These are phyloP conservation scores for Blepharisma japonicum DNA, from an alignment of 73 alveolate species.

Conservation along the genomic window DNA sequence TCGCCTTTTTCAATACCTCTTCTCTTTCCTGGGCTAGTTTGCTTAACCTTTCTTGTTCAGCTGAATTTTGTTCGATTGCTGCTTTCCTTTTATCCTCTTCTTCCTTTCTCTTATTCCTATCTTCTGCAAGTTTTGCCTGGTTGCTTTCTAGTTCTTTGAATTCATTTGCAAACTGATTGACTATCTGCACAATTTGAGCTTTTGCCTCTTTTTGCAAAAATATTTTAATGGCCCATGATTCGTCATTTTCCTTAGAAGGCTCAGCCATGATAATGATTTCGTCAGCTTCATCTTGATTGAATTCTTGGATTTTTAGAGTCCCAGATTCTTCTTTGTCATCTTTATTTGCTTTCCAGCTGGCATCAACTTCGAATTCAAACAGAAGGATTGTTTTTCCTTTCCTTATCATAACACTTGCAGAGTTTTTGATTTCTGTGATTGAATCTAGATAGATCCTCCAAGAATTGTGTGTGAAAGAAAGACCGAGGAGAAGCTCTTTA, in stretches of 20 bases:
- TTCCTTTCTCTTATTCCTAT: constrained; percentile 50
- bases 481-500: constrained; percentile 27
- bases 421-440: constrained; percentile 43
- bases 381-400: constrained; percentile 54
- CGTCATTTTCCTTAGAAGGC: constrained; percentile 37
- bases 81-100: constrained; percentile 34
- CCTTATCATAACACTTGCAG: constrained; percentile 53
- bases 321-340: constrained; percentile 49
- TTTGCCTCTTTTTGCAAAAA: constrained; percentile 27
- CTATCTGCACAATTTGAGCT: constrained; percentile 28
- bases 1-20: constrained; percentile 38
- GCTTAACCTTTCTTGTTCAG: constrained; percentile 38
- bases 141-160: constrained; percentile 16
- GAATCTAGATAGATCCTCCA: constrained; percentile 39
- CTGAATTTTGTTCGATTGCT: constrained; percentile 38
- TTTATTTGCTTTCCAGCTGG: constrained; percentile 44
- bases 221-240: constrained; percentile 22
- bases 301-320: constrained; percentile 44
- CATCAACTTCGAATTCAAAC: constrained; percentile 56
- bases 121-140: constrained; percentile 37
- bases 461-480: constrained; percentile 6
- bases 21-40: constrained; percentile 40
- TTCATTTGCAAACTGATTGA: constrained; percentile 25
- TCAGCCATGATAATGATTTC: constrained; percentile 32
- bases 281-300: constrained; percentile 60